These are phyloP conservation scores for Pichia sp. DNA, from an alignment of 1,139 yeast genomes.

Conservation along the genomic window DNA sequence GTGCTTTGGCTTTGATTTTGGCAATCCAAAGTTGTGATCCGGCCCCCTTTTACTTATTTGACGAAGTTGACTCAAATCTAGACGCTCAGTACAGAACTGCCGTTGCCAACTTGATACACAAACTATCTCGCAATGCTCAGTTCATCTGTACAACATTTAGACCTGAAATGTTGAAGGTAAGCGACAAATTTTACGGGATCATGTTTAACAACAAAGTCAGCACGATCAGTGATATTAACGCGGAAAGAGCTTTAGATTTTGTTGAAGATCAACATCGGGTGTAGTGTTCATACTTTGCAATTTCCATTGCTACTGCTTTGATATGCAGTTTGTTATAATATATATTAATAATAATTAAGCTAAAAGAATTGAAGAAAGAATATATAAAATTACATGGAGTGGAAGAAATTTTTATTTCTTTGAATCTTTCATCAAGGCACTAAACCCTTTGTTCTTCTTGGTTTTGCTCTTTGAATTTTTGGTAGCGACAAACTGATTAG, in stretches of 20 bases:
- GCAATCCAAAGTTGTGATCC: conserved; percentile 96
- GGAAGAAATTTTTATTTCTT: conserved; percentile 27
- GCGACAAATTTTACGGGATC: conserved; percentile 86
- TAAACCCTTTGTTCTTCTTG: conserved; percentile 44
- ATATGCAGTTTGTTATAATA: too few relatives aligned
- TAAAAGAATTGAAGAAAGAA: neutral
- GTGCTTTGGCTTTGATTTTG: conserved; percentile 88
- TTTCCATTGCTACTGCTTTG: neutral
- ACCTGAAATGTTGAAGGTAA: conserved; percentile 86
- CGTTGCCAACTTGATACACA: conserved; percentile 72
- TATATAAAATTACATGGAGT: neutral
- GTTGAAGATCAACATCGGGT: conserved; percentile 57
- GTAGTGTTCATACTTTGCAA: conserved; percentile 3
- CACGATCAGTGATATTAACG: conserved; percentile 64
- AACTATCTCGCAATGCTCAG: conserved; percentile 67
- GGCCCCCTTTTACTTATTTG: conserved; percentile 93
- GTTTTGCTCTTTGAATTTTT: conserved; percentile 35
- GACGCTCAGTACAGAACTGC: conserved; percentile 90
- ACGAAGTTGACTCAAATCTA: conserved; percentile 92
- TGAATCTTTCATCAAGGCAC: conserved; percentile 51
- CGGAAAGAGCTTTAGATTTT: conserved; percentile 73
- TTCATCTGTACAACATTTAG: conserved; percentile 95
- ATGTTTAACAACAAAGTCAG: conserved; percentile 81
- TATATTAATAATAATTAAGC: neutral
- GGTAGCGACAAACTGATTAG: conserved; percentile 35